These are phyloP conservation scores for Candida dajiaensis DNA, from an alignment of 805 yeast genomes.

Conservation along the genomic window DNA sequence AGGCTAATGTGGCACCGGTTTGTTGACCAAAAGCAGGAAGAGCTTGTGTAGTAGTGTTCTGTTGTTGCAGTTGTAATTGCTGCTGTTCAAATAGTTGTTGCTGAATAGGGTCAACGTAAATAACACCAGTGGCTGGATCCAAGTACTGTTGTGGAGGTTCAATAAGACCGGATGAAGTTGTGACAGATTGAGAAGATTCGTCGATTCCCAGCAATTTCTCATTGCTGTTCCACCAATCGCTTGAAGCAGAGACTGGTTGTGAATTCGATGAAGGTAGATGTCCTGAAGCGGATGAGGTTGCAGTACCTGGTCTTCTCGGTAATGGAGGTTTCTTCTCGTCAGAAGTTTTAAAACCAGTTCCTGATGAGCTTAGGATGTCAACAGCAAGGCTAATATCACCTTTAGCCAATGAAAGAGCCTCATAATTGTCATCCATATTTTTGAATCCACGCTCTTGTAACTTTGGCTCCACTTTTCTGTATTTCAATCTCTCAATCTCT, in stretches of 20 bases:
- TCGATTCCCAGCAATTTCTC: constrained; percentile 14
- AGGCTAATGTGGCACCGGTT: constrained; percentile 5
- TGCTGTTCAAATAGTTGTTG: constrained; percentile 32
- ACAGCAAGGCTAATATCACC: constrained; percentile 60
- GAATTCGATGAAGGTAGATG: constrained; percentile 3
- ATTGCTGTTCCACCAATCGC: constrained; percentile 19
- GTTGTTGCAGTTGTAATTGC: constrained; percentile 17
- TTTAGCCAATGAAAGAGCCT: constrained; percentile 51
- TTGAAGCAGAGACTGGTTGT: constrained; percentile 2
- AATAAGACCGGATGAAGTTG: constrained; percentile 23
- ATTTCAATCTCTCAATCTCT: constrained; percentile 46
- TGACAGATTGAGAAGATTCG: constrained; percentile 4
- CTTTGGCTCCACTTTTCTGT: constrained; percentile 40
- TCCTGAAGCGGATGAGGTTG: constrained; percentile 2
- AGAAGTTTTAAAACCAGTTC: constrained; percentile 33
- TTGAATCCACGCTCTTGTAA: constrained; percentile 51
- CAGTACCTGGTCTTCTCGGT: constrained; percentile 30
- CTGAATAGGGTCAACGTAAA: constrained; percentile 65
- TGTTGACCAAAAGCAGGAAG: constrained; percentile 1
- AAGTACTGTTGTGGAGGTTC: constrained; percentile 61
- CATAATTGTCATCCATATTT: constrained; percentile 52
- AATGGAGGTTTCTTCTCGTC: constrained; percentile 43
- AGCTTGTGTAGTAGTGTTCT: constrained; percentile 4
- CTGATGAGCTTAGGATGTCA: constrained; percentile 40
- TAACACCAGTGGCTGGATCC: constrained; percentile 65